Percentiles rank a stretch among this genome's conserved stretches.
Conservation (phyloP, 768 basidiomycete genomes). For the Leucosporidium creatinivorum region DNA sequence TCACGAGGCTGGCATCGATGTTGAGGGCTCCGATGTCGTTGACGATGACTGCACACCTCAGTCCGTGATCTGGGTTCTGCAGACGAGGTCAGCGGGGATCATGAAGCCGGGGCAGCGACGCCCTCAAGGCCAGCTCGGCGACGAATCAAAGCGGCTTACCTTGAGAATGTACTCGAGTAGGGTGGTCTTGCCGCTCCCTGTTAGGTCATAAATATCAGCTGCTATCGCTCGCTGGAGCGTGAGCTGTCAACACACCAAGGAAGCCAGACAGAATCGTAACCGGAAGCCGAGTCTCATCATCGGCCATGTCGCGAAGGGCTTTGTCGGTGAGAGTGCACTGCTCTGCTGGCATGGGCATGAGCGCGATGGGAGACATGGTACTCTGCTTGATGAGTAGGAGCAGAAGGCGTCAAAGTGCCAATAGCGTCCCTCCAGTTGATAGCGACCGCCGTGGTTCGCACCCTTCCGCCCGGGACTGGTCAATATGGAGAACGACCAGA, state of each 20-base stretch:
- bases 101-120: not conserved
- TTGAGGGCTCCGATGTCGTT: constrained; percentile 42
- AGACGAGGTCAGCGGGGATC: too few species aligned
- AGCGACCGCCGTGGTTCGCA: too few species aligned
- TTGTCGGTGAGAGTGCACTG: too few species aligned
- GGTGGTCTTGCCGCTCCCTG: constrained; percentile 39
- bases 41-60: constrained; percentile 39
- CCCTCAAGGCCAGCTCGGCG: not conserved
- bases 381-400: too few species aligned
- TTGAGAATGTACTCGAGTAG: constrained; percentile 39
- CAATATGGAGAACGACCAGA: too few species aligned
- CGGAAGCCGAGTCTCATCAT: constrained; percentile 33
- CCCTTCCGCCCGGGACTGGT: too few species aligned
- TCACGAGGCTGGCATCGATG: constrained; percentile 23
- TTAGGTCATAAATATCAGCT: not conserved
- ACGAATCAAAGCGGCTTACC: not conserved
- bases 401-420: too few species aligned
- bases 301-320: too few species aligned
- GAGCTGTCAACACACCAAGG: constrained; percentile 28
- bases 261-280: constrained; percentile 42
- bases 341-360: too few species aligned
- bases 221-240: not conserved
- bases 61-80: constrained; percentile 31
- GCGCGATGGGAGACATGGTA: too few species aligned
- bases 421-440: too few species aligned